These are phyloP conservation scores for Schizochytrium sp. DNA, from an alignment of 108 stramenopile genomes.

Conservation along the genomic window DNA sequence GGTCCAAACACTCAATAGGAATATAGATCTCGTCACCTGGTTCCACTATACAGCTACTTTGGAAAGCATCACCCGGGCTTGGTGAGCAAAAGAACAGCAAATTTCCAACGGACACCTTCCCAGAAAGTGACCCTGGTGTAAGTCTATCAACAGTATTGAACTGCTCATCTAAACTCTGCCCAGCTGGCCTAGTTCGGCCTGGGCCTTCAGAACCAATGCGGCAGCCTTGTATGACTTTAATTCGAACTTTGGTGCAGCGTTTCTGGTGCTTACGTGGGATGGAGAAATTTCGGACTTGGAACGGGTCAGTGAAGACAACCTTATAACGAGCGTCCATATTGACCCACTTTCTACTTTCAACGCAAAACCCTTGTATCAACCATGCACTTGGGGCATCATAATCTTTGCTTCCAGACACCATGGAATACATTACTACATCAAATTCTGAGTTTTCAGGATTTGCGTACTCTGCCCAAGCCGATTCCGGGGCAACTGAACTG, in stretches of 20 bases:
- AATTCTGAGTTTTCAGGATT: not conserved
- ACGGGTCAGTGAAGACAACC: slow-evolving; percentile 19
- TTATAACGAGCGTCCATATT: slow-evolving; percentile 26
- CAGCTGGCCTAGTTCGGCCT: not conserved
- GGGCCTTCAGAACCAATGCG: slow-evolving; percentile 5
- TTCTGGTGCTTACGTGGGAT: not conserved
- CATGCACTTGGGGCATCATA: slow-evolving; percentile 9
- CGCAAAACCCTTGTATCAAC: not conserved
- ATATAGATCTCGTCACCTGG: not conserved
- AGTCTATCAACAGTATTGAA: not conserved
- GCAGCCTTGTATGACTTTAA: not conserved
- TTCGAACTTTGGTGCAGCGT: not conserved
- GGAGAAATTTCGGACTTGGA: not conserved
- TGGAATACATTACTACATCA: not conserved
- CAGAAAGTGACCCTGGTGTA: not conserved
- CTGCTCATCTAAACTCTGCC: too few species aligned
- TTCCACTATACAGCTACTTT: not conserved
- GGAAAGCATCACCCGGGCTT: too few species aligned
- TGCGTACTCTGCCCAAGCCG: slow-evolving; percentile 1
- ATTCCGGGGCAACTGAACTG: not conserved
- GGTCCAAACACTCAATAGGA: slow-evolving; percentile 12
- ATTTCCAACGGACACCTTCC: not conserved
- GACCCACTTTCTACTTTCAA: not conserved
- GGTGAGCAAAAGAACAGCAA: too few species aligned
- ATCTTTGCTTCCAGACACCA: not conserved